Percentiles rank a stretch among this genome's conserved stretches.
phyloP scores from a whole-genome alignment of 805 yeast genomes.

The Phaffomyces thermotolerans region DNA sequence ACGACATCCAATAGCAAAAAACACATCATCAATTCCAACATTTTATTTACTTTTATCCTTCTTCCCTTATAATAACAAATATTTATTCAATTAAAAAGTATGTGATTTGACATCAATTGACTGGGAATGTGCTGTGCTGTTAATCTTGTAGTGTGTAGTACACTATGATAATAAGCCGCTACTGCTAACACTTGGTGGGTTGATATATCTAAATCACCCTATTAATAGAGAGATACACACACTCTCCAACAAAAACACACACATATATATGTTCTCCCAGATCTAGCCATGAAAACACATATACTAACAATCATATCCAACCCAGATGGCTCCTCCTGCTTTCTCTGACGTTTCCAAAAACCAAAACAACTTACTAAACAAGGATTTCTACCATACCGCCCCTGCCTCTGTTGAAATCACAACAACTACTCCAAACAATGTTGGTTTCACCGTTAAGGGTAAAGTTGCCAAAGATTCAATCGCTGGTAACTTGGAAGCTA shows the following conservation, averaged over 20 bases:
- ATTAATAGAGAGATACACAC: too few relatives aligned
- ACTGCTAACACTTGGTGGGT: too few relatives aligned
- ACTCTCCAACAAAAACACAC: too few relatives aligned
- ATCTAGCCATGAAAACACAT: background rate
- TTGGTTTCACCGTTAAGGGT: slow-evolving; percentile 89
- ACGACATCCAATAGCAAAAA: too few relatives aligned
- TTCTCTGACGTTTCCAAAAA: slow-evolving; percentile 91
- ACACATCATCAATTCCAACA: too few relatives aligned
- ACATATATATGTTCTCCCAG: background rate
- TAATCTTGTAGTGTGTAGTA: too few relatives aligned
- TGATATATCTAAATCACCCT: too few relatives aligned
- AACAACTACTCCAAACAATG: slow-evolving; percentile 95
- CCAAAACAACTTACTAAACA: slow-evolving; percentile 81
- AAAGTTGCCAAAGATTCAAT: slow-evolving; percentile 75
- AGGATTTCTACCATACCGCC: slow-evolving; percentile 88
- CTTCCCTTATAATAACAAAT: background rate
- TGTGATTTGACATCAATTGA: background rate
- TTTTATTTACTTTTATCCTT: too few relatives aligned
- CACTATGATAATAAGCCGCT: too few relatives aligned
- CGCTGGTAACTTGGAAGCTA: slow-evolving; percentile 85
- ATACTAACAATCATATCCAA: slow-evolving; percentile 1
- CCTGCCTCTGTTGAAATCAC: slow-evolving; percentile 85
- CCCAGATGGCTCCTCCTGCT: slow-evolving; percentile 67
- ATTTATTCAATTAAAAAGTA: background rate
- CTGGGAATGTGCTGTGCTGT: background rate